phyloP scores from a whole-genome alignment of 139 green algal genomes.

The Pleodorina starrii region DNA sequence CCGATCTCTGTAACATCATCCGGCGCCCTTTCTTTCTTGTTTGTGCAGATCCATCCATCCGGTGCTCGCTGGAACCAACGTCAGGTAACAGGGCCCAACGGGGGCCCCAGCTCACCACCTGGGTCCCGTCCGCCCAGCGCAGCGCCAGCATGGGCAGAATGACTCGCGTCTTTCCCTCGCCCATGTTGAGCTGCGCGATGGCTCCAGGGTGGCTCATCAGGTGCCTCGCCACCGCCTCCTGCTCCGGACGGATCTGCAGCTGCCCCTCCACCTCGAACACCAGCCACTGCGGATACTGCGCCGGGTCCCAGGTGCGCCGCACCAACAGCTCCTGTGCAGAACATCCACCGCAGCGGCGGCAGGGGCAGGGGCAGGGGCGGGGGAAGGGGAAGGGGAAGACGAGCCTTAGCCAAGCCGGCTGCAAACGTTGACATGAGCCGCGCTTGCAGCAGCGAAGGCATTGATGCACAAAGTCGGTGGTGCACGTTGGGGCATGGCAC shows the following conservation, averaged over 20 bases:
- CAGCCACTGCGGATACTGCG: slow-evolving; percentile 65
- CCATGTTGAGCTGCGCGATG: slow-evolving; percentile 77
- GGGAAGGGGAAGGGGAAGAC: no score
- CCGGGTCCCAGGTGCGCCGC: slow-evolving; percentile 57
- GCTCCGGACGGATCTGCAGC: slow-evolving; percentile 73
- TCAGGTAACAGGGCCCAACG: no score
- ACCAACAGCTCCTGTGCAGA: slow-evolving; percentile 63
- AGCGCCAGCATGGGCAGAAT: slow-evolving; percentile 78
- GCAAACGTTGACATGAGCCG: no score
- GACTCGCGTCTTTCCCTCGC: slow-evolving; percentile 80
- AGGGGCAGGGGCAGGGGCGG: not conserved
- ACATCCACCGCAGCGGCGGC: not conserved
- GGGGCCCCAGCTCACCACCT: slow-evolving; percentile 43
- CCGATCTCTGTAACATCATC: no score
- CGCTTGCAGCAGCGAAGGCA: no score
- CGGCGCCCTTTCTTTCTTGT: no score
- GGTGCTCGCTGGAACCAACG: no score
- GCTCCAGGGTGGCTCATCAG: slow-evolving; percentile 59
- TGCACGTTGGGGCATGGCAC: no score
- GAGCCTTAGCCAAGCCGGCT: no score
- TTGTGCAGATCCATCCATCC: no score
- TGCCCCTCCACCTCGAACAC: slow-evolving; percentile 74
- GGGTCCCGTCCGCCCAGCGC: slow-evolving; percentile 50
- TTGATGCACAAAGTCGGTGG: no score
- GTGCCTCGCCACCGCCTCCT: slow-evolving; percentile 62